Conservation (phyloP, 345 rosid species). For the Garcia nutans region DNA sequence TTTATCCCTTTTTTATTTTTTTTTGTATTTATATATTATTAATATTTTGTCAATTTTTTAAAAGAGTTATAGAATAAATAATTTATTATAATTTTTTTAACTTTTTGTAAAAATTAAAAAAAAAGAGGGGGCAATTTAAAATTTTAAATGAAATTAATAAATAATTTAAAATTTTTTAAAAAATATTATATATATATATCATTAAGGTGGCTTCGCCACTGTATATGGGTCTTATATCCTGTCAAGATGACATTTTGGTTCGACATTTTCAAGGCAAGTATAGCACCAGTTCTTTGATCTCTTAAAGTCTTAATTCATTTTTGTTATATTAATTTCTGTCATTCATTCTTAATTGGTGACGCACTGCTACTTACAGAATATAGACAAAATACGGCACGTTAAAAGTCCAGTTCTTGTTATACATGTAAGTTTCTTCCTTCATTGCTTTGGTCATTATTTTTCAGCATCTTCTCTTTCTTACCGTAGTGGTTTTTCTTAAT, state of each 20-base stretch:
- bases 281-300: neutral
- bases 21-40: too few species aligned
- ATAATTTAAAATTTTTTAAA: too few species aligned
- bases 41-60: too few species aligned
- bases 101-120: too few species aligned
- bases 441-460: neutral
- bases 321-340: neutral
- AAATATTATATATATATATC: too few species aligned
- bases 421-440: conserved; percentile 62
- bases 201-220: too few species aligned
- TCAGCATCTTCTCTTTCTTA: neutral
- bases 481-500: neutral
- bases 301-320: conserved; percentile 14
- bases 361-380: conserved; percentile 58
- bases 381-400: conserved; percentile 92
- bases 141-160: too few species aligned
- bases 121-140: too few species aligned
- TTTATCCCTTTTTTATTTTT: too few species aligned
- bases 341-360: conserved; percentile 1
- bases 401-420: conserved; percentile 86
- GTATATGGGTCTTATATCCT: conserved; percentile 86
- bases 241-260: conserved; percentile 96
- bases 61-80: too few species aligned
- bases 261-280: conserved; percentile 78
- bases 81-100: too few species aligned